phyloP scores from a whole-genome alignment of 2,329 filamentous ascomycete genomes.

The Colletotrichum truncatum region DNA sequence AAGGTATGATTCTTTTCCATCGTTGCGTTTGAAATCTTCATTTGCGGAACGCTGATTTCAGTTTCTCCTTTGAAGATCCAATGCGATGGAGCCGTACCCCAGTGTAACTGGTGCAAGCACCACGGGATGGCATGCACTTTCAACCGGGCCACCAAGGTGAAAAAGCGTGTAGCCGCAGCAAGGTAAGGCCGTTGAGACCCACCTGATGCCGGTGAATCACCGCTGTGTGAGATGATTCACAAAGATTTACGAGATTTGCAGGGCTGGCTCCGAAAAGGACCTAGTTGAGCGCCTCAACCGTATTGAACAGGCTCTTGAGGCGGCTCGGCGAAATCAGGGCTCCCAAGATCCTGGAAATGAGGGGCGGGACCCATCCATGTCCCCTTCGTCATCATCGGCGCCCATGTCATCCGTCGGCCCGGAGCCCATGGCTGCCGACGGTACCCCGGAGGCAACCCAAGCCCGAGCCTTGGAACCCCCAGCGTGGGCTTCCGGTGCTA shows the following conservation, averaged over 20 bases:
- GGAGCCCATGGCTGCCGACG: constrained; percentile 11
- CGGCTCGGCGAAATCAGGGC: constrained; percentile 24
- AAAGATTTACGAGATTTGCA: constrained; percentile 18
- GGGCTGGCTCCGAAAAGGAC: constrained; percentile 35
- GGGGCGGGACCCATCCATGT: background rate
- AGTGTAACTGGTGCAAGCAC: constrained; percentile 61
- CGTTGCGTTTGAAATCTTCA: background rate
- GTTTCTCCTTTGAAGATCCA: constrained; percentile 50
- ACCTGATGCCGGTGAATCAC: background rate
- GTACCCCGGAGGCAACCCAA: constrained; percentile 10
- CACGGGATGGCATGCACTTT: constrained; percentile 58
- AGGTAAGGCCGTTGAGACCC: constrained; percentile 8
- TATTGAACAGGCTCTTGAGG: constrained; percentile 47
- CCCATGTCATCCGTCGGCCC: background rate
- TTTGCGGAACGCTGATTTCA: constrained; percentile 3
- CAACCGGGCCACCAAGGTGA: constrained; percentile 31
- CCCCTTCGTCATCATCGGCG: constrained; percentile 15
- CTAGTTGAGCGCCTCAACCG: constrained; percentile 49
- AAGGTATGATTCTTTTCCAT: constrained; percentile 47
- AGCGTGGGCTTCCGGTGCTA: constrained; percentile 11
- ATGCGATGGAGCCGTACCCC: constrained; percentile 53
- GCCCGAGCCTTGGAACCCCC: constrained; percentile 19
- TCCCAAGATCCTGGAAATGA: background rate
- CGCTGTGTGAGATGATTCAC: background rate
- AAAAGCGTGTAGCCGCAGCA: constrained; percentile 17